Conservation (phyloP, 2,329 filamentous ascomycete species). For the Aspergillus proliferans region DNA sequence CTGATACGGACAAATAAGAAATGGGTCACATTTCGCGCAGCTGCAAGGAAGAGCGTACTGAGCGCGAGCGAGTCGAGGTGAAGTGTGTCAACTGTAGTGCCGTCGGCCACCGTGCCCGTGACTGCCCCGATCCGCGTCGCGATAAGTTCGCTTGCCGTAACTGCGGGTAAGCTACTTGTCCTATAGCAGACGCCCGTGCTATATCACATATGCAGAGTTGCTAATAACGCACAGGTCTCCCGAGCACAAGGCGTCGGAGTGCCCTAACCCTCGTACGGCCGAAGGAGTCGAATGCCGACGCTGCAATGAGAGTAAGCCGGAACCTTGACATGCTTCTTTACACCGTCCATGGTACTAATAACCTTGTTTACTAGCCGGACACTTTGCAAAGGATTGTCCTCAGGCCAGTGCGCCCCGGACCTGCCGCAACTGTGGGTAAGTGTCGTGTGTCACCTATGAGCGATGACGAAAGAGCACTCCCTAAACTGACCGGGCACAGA, state of each 20-base stretch:
- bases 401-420: constrained; percentile 27
- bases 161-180: constrained; percentile 37
- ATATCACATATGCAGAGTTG: neutral
- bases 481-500: constrained; percentile 8
- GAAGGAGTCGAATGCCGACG: constrained; percentile 41
- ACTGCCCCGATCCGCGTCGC: constrained; percentile 36
- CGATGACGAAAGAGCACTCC: constrained; percentile 9
- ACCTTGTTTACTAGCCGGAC: constrained; percentile 27
- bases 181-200: neutral
- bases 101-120: constrained; percentile 44
- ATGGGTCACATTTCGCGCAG: constrained; percentile 42
- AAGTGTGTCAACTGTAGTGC: constrained; percentile 47
- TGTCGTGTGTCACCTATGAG: neutral
- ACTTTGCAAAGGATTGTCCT: constrained; percentile 44
- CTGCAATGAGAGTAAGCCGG: constrained; percentile 34
- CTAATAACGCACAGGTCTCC: constrained; percentile 19
- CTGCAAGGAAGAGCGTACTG: constrained; percentile 44
- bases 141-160: constrained; percentile 46
- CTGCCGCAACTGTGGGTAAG: constrained; percentile 43
- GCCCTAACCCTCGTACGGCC: constrained; percentile 40
- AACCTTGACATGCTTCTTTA: neutral
- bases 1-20: constrained; percentile 23
- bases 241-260: constrained; percentile 45
- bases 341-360: neutral
- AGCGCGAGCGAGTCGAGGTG: constrained; percentile 38